These are phyloP conservation scores for Erodium moschatum DNA, from an alignment of 441 rosid species.

Conservation along the genomic window DNA sequence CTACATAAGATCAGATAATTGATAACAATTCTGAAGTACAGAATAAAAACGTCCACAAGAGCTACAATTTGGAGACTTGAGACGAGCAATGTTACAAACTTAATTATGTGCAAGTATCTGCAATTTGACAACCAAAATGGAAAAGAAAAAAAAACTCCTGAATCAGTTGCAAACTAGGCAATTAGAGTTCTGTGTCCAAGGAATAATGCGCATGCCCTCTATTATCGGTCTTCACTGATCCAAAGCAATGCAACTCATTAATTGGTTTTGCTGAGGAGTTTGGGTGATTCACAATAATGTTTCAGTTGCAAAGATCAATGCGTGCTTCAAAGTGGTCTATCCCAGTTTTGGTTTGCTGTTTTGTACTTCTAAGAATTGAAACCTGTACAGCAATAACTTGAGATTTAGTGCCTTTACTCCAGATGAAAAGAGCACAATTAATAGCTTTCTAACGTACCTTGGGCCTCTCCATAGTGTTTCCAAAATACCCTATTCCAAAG, in stretches of 20 bases:
- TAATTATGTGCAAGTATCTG: background rate
- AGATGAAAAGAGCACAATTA: background rate
- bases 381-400: constrained; percentile 32
- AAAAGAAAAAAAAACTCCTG: background rate
- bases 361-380: constrained; percentile 51
- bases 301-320: constrained; percentile 40
- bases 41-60: no score
- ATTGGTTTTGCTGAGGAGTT: background rate
- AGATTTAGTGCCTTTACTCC: background rate
- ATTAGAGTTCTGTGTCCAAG: background rate
- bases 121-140: background rate
- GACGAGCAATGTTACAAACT: no score
- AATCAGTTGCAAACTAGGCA: no score
- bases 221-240: background rate
- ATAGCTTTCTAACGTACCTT: constrained; percentile 39
- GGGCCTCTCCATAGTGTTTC: constrained; percentile 66
- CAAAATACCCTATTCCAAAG: constrained; percentile 83
- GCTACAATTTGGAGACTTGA: no score
- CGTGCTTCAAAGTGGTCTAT: constrained; percentile 76
- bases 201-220: background rate
- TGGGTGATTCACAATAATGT: background rate
- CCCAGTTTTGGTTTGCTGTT: constrained; percentile 28
- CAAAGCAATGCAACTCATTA: background rate
- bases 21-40: no score
- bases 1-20: no score